phyloP scores from a whole-genome alignment of 495 filamentous ascomycete genomes.

The Penicillium goetzii region DNA sequence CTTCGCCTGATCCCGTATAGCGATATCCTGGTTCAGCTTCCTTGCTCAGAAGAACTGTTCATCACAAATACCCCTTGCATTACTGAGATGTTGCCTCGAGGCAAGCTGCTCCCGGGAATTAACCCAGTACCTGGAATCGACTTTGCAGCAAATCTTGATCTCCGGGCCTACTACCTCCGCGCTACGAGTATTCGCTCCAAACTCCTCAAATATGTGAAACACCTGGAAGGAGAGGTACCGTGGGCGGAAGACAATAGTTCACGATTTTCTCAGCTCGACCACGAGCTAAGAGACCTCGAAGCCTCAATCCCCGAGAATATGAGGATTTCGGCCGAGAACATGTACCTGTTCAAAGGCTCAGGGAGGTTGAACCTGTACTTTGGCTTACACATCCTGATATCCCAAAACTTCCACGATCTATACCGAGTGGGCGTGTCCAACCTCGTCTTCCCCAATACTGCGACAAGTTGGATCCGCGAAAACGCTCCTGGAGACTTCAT shows the following conservation, averaged over 20 bases:
- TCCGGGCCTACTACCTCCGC: conserved; percentile 1
- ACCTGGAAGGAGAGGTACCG: neutral
- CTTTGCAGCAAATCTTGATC: neutral
- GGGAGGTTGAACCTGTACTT: conserved; percentile 1
- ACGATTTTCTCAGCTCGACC: neutral
- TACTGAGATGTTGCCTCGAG: conserved; percentile 2
- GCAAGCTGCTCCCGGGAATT: neutral
- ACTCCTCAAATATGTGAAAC: conserved; percentile 3
- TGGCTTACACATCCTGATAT: conserved; percentile 2
- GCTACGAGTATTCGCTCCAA: conserved; percentile 4
- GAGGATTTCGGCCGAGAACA: neutral
- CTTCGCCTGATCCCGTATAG: conserved; percentile 1
- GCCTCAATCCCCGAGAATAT: neutral
- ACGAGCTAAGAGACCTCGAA: neutral
- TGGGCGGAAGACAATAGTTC: neutral
- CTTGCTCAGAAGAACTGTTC: neutral
- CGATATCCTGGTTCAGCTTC: conserved; percentile 3
- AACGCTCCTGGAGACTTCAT: neutral
- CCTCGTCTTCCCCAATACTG: conserved; percentile 3
- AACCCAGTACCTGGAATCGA: neutral
- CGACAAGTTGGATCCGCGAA: conserved; percentile 8
- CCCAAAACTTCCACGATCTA: conserved; percentile 6
- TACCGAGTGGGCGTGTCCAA: neutral
- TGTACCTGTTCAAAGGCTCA: conserved; percentile 1
- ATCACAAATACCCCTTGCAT: conserved; percentile 1